Conservation (phyloP, 768 basidiomycete species). For the Cystobasidium onofrii region DNA sequence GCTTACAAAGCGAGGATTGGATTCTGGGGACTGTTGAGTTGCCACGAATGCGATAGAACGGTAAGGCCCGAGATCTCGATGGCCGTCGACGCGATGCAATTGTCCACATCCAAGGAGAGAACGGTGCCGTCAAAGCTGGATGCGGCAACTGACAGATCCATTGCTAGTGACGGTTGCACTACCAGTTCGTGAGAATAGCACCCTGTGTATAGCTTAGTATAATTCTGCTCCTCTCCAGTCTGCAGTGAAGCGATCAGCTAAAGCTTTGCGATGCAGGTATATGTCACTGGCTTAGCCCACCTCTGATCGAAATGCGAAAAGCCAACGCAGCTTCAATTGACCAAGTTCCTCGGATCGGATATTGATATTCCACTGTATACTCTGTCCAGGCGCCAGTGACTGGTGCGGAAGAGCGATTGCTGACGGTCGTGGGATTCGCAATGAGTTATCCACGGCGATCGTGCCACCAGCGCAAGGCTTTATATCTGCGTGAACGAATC, state of each 20-base stretch:
- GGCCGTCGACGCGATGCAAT: not conserved
- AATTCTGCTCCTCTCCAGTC: not conserved
- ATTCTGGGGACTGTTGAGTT: not conserved
- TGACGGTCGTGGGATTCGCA: not conserved
- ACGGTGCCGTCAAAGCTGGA: not conserved
- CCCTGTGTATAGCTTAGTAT: not conserved
- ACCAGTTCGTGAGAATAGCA: not conserved
- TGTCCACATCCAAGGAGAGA: not conserved
- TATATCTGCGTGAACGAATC: not conserved
- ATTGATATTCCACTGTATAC: not conserved
- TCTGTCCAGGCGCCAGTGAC: not conserved
- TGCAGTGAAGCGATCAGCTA: not conserved
- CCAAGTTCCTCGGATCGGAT: not conserved
- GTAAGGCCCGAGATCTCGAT: not conserved
- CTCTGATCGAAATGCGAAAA: not conserved
- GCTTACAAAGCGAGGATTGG: not conserved
- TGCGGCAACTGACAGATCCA: not conserved
- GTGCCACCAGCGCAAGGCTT: not conserved
- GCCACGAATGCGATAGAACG: not conserved
- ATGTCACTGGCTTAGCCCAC: not conserved
- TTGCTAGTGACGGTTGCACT: not conserved
- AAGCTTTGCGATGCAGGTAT: not conserved
- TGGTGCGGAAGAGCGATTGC: not conserved
- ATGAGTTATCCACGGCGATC: not conserved
- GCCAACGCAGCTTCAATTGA: not conserved